Percentiles rank a stretch among this genome's conserved stretches.
phyloP scores from a whole-genome alignment of 2,329 filamentous ascomycete species.

The Trichoderma endophyticum region DNA sequence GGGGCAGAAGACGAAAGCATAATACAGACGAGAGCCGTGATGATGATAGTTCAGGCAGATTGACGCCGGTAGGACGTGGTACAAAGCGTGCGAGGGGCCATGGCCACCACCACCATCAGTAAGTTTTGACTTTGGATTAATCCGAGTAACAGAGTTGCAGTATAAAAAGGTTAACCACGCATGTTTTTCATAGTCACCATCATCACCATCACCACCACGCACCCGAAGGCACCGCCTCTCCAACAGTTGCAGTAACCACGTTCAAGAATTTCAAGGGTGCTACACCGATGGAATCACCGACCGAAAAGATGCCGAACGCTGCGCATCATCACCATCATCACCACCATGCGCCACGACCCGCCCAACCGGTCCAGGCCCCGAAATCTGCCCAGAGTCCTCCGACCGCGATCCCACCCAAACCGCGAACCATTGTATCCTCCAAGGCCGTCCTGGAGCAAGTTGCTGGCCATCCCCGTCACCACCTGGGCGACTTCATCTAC shows the following conservation, averaged over 20 bases:
- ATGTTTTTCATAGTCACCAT: constrained; percentile 39
- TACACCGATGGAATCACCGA: constrained; percentile 45
- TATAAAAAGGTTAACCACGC: not conserved
- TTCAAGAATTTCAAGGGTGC: constrained; percentile 51
- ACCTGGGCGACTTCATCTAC: constrained; percentile 84
- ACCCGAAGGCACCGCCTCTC: constrained; percentile 44
- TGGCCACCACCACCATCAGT: constrained; percentile 65
- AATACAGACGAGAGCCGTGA: constrained; percentile 73
- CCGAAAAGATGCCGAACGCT: constrained; percentile 32
- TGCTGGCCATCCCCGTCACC: constrained; percentile 66
- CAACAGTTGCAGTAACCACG: constrained; percentile 40
- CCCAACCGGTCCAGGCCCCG: constrained; percentile 30
- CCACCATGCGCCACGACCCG: constrained; percentile 31
- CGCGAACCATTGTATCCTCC: constrained; percentile 65
- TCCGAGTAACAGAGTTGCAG: not conserved
- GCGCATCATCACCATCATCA: constrained; percentile 50
- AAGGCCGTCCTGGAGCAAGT: constrained; percentile 70
- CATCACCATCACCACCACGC: constrained; percentile 60
- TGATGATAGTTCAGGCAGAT: constrained; percentile 62
- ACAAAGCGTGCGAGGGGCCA: constrained; percentile 69
- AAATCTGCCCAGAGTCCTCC: constrained; percentile 24
- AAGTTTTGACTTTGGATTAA: constrained; percentile 34
- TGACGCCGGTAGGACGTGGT: constrained; percentile 56
- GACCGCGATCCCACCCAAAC: constrained; percentile 50
- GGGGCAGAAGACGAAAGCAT: constrained; percentile 64